Evolutionary conservation across 2,329 filamentous ascomycete species (phyloP).

Genomic region (Monosporascus sp.): DNA sequence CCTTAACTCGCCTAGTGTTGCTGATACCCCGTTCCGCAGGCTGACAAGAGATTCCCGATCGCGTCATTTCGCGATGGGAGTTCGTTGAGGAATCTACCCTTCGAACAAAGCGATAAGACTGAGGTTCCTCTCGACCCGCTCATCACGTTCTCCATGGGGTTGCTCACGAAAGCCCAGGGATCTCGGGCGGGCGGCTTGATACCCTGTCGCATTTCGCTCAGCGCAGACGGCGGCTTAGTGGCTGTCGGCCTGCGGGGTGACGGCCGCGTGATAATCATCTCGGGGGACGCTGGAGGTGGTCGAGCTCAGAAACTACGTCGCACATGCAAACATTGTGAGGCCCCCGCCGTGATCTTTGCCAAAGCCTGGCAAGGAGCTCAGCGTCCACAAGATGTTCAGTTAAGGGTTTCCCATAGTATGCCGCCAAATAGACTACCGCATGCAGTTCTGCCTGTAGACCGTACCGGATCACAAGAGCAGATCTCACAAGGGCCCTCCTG

Average conservation of each 20-base stretch:
- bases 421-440: too few relatives aligned
- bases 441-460: too few relatives aligned
- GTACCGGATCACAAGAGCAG: too few relatives aligned
- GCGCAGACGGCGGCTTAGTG: neutral
- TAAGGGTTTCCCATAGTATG: too few relatives aligned
- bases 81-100: neutral
- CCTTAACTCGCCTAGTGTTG: neutral
- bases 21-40: neutral
- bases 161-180: neutral
- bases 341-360: neutral
- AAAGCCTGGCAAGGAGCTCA: neutral
- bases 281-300: neutral
- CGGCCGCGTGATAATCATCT: neutral
- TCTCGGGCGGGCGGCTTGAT: neutral
- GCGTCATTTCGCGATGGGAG: neutral
- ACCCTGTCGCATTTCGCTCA: neutral
- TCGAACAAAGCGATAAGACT: neutral
- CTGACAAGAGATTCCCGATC: neutral
- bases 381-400: too few relatives aligned
- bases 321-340: neutral
- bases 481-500: too few relatives aligned
- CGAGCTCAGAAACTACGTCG: neutral
- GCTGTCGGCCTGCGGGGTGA: neutral
- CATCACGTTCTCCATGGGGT: neutral
- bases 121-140: neutral